These are phyloP conservation scores for Nemania sp. DNA, from an alignment of 2,329 filamentous ascomycete genomes.

Conservation along the genomic window DNA sequence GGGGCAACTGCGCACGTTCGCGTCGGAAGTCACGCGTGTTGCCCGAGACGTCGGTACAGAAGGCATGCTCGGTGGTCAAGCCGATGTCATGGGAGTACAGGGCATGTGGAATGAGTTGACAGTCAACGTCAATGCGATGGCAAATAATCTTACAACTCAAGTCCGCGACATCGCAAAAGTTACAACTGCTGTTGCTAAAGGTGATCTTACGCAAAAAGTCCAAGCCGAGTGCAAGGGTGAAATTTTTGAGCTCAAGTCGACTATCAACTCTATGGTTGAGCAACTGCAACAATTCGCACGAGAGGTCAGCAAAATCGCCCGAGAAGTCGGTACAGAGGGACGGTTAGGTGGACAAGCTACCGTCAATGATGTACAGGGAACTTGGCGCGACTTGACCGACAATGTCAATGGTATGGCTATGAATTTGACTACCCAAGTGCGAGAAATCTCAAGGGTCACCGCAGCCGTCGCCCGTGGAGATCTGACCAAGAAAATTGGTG, in stretches of 20 bases:
- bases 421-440: constrained; percentile 95
- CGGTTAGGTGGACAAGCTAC: constrained; percentile 92
- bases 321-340: constrained; percentile 95
- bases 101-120: constrained; percentile 90
- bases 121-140: constrained; percentile 86
- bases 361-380: constrained; percentile 94
- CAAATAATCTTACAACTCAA: constrained; percentile 83
- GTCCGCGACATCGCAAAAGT: constrained; percentile 93
- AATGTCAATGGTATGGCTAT: constrained; percentile 99
- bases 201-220: constrained; percentile 95
- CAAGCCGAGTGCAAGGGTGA: constrained; percentile 90
- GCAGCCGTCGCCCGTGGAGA: constrained; percentile 94
- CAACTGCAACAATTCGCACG: constrained; percentile 95
- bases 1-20: constrained; percentile 80
- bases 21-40: constrained; percentile 80
- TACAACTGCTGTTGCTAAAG: constrained; percentile 72
- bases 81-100: constrained; percentile 80
- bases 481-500: constrained; percentile 92
- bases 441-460: constrained; percentile 95
- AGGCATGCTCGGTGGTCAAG: constrained; percentile 80
- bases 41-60: constrained; percentile 84
- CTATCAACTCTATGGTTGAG: constrained; percentile 99
- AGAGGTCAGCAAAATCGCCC: constrained; percentile 94
- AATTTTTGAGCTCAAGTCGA: constrained; percentile 93
- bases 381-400: constrained; percentile 93